Evolutionary conservation across 2,329 filamentous ascomycete genomes (phyloP), one percentile per base, ranked within the genome.

Genomic region (Dothideomycetidae sp.): DNA sequence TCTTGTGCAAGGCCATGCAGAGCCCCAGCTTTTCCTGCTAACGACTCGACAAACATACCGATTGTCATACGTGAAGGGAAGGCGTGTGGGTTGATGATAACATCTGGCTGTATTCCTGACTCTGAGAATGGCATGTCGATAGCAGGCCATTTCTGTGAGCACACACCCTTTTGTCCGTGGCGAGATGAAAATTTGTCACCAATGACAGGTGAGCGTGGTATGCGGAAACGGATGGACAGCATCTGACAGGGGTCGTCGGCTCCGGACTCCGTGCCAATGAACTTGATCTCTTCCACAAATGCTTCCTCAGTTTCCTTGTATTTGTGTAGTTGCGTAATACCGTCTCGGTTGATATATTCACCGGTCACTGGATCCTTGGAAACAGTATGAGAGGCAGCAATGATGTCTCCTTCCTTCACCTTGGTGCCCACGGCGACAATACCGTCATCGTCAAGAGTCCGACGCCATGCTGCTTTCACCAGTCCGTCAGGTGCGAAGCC

Each of bases 21-120:
- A 10, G 88, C 82, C 32, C 90, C 90, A 7, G 88, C 76, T 64
- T 98, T 98, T 43, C 90, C 90, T 7, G 90, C 90, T 36, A 98
- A 71, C 4, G 86, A 94, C 65, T 98, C 90, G 54, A 98, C 76
- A 60, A 98, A 96, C 83, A 96, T 96, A 54, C 90, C 90, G 55
- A 98, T 98, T 13, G 90, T 98, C 90, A 98, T 98, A 61, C 90
- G 86, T 31, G 88, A 96, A 5, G 90, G 90, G 71, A 98, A 98
- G 54, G 90, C 90, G 70, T 98, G 90, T 29, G 90, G 90, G 64
- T 98, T 98, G 68, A 98, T 98, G 61, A 98, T 98, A 51, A 93
- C 71, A 60, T 98, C 90, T 7, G 90, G 90, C 54, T 94, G 86
- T 43, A 98, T 96, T 37, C 90, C 90, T 4, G 81, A 82, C 63